Conservation (phyloP, 352 stramenopile genomes). For the Phytophthora idaei region DNA sequence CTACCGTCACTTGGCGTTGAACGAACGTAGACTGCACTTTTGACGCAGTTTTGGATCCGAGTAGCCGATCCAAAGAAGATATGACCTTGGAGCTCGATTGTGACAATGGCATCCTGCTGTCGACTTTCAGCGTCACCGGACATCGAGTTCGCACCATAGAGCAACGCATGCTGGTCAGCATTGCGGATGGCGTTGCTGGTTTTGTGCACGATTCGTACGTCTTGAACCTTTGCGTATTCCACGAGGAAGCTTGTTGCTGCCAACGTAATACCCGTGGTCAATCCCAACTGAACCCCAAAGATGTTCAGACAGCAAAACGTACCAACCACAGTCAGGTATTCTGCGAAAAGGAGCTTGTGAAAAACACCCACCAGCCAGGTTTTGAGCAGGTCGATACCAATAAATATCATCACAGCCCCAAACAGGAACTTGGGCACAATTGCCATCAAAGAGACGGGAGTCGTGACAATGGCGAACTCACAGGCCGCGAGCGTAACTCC, state of each 20-base stretch:
- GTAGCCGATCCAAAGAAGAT: conserved; percentile 84
- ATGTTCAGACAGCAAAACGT: conserved; percentile 93
- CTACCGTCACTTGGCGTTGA: neutral
- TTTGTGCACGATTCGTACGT: conserved; percentile 60
- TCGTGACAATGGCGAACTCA: conserved; percentile 67
- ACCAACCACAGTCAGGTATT: conserved; percentile 91
- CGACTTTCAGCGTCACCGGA: conserved; percentile 20
- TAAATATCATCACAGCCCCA: conserved; percentile 96
- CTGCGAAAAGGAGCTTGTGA: conserved; percentile 63
- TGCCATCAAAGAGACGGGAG: conserved; percentile 90
- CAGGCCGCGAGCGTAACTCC: conserved; percentile 60
- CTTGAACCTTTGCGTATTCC: conserved; percentile 70
- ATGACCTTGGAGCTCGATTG: conserved; percentile 69
- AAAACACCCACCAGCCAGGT: conserved; percentile 70
- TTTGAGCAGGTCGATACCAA: conserved; percentile 95
- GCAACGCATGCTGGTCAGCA: conserved; percentile 59
- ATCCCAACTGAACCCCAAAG: conserved; percentile 91
- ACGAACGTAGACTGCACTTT: conserved; percentile 62
- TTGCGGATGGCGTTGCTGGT: conserved; percentile 73
- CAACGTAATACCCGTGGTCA: conserved; percentile 48
- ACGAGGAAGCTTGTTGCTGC: conserved; percentile 86
- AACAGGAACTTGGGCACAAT: conserved; percentile 97
- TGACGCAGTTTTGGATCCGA: conserved; percentile 69
- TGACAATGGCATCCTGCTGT: conserved; percentile 64
- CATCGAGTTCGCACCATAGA: conserved; percentile 37